Percentiles rank a stretch among this genome's conserved stretches.
phyloP scores from a whole-genome alignment of 495 filamentous ascomycete genomes.

The Aspergillus olivimuriae region DNA sequence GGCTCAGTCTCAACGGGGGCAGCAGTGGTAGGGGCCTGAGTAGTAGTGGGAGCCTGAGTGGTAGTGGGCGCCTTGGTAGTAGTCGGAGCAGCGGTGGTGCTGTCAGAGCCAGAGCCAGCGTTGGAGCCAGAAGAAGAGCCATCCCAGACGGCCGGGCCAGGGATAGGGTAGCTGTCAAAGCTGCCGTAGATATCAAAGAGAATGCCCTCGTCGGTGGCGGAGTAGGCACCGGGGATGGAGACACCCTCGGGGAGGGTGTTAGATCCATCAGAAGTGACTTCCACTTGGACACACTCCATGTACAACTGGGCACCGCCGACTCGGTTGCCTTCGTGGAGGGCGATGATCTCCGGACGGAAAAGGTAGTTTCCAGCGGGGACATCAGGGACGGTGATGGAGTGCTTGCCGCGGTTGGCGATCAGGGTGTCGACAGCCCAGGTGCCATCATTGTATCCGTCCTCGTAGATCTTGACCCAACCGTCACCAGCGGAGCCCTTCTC shows the following conservation, averaged over 20 bases:
- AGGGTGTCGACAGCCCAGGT: constrained; percentile 18
- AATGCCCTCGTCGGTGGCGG: constrained; percentile 12
- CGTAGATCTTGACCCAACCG: constrained; percentile 20
- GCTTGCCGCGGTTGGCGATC: constrained; percentile 19
- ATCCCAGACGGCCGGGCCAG: constrained; percentile 21
- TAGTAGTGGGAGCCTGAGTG: constrained; percentile 2
- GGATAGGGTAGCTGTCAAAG: constrained; percentile 17
- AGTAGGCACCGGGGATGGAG: constrained; percentile 17
- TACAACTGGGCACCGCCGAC: constrained; percentile 19
- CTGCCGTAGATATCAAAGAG: constrained; percentile 17
- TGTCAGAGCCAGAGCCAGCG: constrained; percentile 6
- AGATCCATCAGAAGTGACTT: constrained; percentile 16
- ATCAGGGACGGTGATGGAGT: constrained; percentile 18
- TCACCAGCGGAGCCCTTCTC: constrained; percentile 12
- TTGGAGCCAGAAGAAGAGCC: constrained; percentile 11
- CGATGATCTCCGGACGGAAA: constrained; percentile 21
- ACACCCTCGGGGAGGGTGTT: constrained; percentile 14
- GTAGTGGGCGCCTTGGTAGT: constrained; percentile 1
- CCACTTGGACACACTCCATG: constrained; percentile 23
- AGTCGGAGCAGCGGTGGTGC: constrained; percentile 1
- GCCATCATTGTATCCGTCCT: constrained; percentile 16
- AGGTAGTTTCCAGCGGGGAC: constrained; percentile 19
- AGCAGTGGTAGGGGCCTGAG: not conserved
- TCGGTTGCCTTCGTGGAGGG: constrained; percentile 15
- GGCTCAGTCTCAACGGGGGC: constrained; percentile 1